These are phyloP conservation scores for Colletotrichum truncatum DNA, from an alignment of 2,329 filamentous ascomycete species.

Conservation along the genomic window DNA sequence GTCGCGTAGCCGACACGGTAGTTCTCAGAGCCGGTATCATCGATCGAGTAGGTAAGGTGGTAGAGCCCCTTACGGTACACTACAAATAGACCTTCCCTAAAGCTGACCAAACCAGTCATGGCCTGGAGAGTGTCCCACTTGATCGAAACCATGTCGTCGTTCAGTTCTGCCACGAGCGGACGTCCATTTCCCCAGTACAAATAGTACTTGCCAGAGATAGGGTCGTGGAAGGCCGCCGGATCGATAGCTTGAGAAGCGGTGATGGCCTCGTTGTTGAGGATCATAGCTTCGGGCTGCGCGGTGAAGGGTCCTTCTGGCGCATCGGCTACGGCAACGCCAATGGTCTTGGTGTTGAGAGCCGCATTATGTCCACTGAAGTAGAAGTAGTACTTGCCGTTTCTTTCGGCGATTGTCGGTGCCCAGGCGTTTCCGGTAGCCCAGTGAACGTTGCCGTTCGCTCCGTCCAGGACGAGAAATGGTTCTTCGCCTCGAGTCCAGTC, in stretches of 20 bases:
- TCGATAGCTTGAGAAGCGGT: conserved; percentile 62
- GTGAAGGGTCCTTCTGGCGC: conserved; percentile 68
- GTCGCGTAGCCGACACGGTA: conserved; percentile 59
- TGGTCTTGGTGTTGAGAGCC: conserved; percentile 61
- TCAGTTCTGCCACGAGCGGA: conserved; percentile 50
- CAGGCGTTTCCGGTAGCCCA: conserved; percentile 75
- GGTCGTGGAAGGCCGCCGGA: conserved; percentile 68
- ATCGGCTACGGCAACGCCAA: conserved; percentile 67
- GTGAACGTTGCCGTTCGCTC: conserved; percentile 61
- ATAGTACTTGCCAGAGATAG: conserved; percentile 64
- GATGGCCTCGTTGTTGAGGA: conserved; percentile 58
- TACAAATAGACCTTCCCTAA: conserved; percentile 54
- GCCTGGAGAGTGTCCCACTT: conserved; percentile 43
- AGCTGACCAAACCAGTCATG: conserved; percentile 49
- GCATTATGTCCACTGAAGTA: conserved; percentile 67
- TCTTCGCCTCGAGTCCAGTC: conserved; percentile 49
- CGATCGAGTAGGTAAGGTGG: conserved; percentile 58
- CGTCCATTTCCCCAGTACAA: conserved; percentile 68
- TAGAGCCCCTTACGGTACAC: conserved; percentile 54
- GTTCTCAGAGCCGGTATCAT: conserved; percentile 54
- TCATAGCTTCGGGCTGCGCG: conserved; percentile 62
- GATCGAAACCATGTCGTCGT: conserved; percentile 56
- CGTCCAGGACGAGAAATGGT: conserved; percentile 55
- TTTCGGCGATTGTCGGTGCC: conserved; percentile 70
- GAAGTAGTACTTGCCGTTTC: conserved; percentile 70